A percentile compares a stretch with the other conserved stretches of the same genome.
phyloP scores from a whole-genome alignment of 176 grass and related monocot species.

The Tuctoria greenei region DNA sequence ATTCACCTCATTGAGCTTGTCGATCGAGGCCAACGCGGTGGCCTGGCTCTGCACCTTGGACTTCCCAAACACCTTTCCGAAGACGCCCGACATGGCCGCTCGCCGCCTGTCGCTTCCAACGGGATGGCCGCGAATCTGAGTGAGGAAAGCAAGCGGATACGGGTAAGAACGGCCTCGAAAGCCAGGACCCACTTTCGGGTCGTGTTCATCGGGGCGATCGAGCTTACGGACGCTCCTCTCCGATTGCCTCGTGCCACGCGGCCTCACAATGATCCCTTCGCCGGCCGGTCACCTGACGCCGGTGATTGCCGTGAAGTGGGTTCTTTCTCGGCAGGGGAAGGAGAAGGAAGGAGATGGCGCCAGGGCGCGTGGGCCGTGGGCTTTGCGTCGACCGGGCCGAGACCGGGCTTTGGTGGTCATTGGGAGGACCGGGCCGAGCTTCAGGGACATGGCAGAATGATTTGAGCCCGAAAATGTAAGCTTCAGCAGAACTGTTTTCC shows the following conservation, averaged over 20 bases:
- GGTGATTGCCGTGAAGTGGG: not conserved
- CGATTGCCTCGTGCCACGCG: not conserved
- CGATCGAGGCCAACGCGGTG: slow-evolving; percentile 64
- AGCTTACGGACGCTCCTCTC: not conserved
- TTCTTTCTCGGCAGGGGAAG: slow-evolving; percentile 1
- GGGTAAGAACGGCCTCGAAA: not conserved
- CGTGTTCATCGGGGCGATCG: slow-evolving; percentile 8
- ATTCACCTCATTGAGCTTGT: slow-evolving; percentile 77
- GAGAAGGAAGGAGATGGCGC: slow-evolving; percentile 13
- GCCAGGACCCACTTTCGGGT: not conserved
- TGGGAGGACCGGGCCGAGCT: not conserved
- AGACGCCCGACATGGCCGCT: slow-evolving; percentile 55
- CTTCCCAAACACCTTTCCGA: slow-evolving; percentile 64
- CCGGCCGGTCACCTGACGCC: not conserved
- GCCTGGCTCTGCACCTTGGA: slow-evolving; percentile 66
- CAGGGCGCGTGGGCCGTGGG: not conserved
- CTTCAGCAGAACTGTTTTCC: too few relatives aligned
- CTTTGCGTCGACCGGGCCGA: not conserved
- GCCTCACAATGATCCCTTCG: not conserved
- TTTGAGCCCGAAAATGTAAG: too few relatives aligned
- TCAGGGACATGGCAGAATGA: not conserved
- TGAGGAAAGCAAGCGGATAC: not conserved
- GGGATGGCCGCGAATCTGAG: slow-evolving; percentile 26
- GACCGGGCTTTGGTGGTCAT: not conserved
- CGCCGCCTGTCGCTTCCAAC: not conserved